Evolutionary conservation across 495 filamentous ascomycete species (phyloP).

Genomic region (Aspergillus leporis): DNA sequence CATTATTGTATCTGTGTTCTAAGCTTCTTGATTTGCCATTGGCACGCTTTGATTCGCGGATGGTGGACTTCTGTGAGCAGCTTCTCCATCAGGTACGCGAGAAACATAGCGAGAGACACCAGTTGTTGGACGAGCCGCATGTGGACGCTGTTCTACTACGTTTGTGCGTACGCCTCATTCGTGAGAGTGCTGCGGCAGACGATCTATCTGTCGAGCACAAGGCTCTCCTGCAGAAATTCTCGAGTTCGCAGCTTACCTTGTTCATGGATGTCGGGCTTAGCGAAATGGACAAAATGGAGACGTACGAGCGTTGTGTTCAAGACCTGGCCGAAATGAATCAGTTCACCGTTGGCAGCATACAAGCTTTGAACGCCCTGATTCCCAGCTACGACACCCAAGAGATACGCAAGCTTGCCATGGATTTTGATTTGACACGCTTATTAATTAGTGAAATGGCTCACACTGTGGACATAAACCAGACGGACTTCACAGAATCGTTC

Average conservation of each 20-base stretch:
- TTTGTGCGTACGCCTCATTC: conserved; percentile 68
- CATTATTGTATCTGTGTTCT: conserved; percentile 68
- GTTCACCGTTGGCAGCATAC: conserved; percentile 68
- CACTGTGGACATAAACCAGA: conserved; percentile 42
- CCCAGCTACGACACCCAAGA: conserved; percentile 45
- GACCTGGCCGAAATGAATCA: conserved; percentile 58
- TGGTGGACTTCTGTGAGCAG: conserved; percentile 48
- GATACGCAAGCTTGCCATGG: conserved; percentile 52
- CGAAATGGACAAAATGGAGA: conserved; percentile 48
- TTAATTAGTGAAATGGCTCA: conserved; percentile 52
- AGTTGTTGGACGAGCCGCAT: conserved; percentile 22
- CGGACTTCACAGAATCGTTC: conserved; percentile 36
- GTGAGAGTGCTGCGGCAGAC: conserved; percentile 54
- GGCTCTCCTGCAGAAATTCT: conserved; percentile 56
- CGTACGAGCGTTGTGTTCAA: conserved; percentile 57
- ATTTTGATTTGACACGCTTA: conserved; percentile 52
- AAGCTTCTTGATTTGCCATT: conserved; percentile 74
- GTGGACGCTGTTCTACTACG: conserved; percentile 40
- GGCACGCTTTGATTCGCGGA: conserved; percentile 54
- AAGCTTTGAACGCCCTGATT: conserved; percentile 62
- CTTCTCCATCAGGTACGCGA: conserved; percentile 41
- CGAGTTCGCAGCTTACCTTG: conserved; percentile 51
- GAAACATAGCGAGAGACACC: conserved; percentile 26
- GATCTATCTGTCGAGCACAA: conserved; percentile 43
- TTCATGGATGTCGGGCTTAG: conserved; percentile 54